Conservation (phyloP, 768 basidiomycete species). For the Collybia nuda region DNA sequence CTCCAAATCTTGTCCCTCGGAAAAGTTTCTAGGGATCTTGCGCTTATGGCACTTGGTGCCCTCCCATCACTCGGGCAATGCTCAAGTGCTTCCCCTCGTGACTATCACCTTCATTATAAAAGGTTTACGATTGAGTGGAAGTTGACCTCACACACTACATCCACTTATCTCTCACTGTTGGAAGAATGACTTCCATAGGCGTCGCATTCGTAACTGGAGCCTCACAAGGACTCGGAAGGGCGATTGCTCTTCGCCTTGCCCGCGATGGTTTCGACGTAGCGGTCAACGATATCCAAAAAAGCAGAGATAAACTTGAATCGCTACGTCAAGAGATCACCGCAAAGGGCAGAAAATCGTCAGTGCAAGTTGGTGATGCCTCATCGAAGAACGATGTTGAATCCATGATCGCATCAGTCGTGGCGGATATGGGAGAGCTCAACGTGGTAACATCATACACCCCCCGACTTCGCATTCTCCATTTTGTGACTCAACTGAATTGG, state of each 20-base stretch:
- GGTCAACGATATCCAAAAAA: slow-evolving; percentile 30
- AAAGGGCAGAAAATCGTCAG: slow-evolving; percentile 9
- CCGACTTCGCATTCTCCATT: neutral
- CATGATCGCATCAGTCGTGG: slow-evolving; percentile 23
- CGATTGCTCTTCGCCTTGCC: slow-evolving; percentile 40
- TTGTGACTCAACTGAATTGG: neutral
- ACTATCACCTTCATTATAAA: no score
- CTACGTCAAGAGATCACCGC: slow-evolving; percentile 10
- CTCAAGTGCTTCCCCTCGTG: no score
- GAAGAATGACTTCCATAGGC: slow-evolving; percentile 5
- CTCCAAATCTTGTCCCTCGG: no score
- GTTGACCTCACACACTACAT: no score
- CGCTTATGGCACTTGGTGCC: no score
- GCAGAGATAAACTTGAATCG: slow-evolving; percentile 9
- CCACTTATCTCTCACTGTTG: no score
- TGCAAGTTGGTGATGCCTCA: slow-evolving; percentile 28
- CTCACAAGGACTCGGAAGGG: slow-evolving; percentile 40
- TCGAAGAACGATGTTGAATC: slow-evolving; percentile 31
- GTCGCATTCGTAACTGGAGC: slow-evolving; percentile 20
- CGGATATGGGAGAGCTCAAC: slow-evolving; percentile 23
- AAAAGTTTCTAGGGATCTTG: no score
- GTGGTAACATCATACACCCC: slow-evolving; percentile 21
- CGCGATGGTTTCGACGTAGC: slow-evolving; percentile 39
- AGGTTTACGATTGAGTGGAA: no score
- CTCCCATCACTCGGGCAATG: no score